Evolutionary conservation across 805 yeast genomes (phyloP), one percentile per base, ranked within the genome.

Genomic region (Ogataea pini): DNA sequence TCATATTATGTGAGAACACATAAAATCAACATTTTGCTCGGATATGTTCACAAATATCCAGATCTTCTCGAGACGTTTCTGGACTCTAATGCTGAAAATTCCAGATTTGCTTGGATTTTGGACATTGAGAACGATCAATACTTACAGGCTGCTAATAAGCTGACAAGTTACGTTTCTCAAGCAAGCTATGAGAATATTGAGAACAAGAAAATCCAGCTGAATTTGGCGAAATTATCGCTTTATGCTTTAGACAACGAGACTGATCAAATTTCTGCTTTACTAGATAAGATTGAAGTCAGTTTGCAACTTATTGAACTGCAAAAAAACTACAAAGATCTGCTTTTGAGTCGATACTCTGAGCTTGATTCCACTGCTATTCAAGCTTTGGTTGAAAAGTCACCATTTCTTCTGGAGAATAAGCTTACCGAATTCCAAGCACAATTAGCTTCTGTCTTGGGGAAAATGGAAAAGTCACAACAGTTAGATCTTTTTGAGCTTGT

Each of bases 21-120:
- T 28, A 77, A 82, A 51, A 67, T 79, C 25, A 75, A 77, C 49
- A 65, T 76, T 2, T 61, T 89, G 24, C 71, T 90, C 42, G 68
- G 77, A 10, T 80, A 76, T 13, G 85, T 84, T 61, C 77, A 80
- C 7, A 72, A 76, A 24, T 80, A 80, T 57, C 71, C 75, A 22
- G 63, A 65, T 1, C 77, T 68, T 53, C 65, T 88, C 44, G 69
- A 75, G 22, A 64, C 67, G 51, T 90, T 82, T 59, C 76, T 90
- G 49, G 55, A 63, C 2, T 72, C 73, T 25, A 66, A 69, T 44
- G 62, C 69, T 22, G 58, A 67, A 2, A 77, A 79, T 31, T 73
- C 80, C 4, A 68, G 75, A 34, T 76, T 87, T 42, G 76, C 88
- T 2, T 90, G 96, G 96, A 83, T 89, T 17, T 75, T 79, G 47